Evolutionary conservation across 345 rosid genomes (phyloP).

Genomic region (Eucalyptus guilfoylei): DNA sequence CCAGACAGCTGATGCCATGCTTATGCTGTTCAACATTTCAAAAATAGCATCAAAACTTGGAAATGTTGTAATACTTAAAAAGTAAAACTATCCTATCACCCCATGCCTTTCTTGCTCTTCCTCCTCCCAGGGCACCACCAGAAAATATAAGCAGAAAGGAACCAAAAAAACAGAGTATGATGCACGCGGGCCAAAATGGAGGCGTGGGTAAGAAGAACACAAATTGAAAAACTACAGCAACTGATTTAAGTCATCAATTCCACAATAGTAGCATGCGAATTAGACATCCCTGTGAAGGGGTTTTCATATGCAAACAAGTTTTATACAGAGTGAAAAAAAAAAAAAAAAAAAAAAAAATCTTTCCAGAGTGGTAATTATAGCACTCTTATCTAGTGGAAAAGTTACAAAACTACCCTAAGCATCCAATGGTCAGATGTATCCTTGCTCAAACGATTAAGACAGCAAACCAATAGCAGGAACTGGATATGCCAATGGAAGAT

Average conservation of each 20-base stretch:
- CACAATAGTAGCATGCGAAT: background rate
- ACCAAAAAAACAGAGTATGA: background rate
- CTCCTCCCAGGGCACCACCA: background rate
- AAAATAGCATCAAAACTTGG: background rate
- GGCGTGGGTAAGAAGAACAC: background rate
- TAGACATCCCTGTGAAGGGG: background rate
- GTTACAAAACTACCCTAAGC: background rate
- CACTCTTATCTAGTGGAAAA: background rate
- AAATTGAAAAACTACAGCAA: background rate
- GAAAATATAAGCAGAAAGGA: background rate
- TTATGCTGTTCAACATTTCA: constrained; percentile 27
- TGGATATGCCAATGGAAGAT: background rate
- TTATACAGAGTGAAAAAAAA: background rate
- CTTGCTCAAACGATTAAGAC: background rate
- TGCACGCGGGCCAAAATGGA: background rate
- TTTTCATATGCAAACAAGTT: background rate
- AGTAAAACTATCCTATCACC: background rate
- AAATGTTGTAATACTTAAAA: background rate
- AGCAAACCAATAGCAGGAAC: background rate
- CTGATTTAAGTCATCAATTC: background rate
- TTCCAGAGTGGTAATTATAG: background rate
- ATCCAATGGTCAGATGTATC: background rate
- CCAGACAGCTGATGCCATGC: constrained; percentile 51
- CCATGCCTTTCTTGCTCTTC: background rate
- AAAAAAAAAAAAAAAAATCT: background rate